These are phyloP conservation scores for Leccinum variicolor DNA, from an alignment of 768 basidiomycete genomes.

Conservation along the genomic window DNA sequence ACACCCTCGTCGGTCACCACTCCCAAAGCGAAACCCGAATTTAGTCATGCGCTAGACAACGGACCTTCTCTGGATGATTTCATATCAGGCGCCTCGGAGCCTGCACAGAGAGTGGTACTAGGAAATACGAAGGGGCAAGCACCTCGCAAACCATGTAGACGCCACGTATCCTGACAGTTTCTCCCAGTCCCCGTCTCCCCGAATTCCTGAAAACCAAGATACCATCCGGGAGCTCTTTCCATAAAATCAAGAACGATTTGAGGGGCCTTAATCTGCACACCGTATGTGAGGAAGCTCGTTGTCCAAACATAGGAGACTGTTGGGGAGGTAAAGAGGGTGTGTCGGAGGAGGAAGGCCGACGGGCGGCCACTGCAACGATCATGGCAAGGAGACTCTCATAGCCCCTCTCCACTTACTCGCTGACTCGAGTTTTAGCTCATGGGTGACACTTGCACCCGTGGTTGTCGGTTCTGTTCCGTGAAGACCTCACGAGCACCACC, in stretches of 20 bases:
- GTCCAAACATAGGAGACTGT: constrained; percentile 99
- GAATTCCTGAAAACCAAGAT: constrained; percentile 88
- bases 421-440: constrained; percentile 61
- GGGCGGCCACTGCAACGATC: constrained; percentile 93
- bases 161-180: neutral
- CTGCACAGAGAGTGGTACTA: constrained; percentile 59
- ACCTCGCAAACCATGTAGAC: neutral
- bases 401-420: neutral
- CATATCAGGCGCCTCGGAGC: constrained; percentile 45
- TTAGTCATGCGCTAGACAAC: constrained; percentile 50
- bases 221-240: constrained; percentile 84
- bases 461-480: constrained; percentile 96
- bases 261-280: constrained; percentile 90
- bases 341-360: constrained; percentile 68
- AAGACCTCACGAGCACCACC: constrained; percentile 88
- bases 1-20: constrained; percentile 37
- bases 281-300: constrained; percentile 97
- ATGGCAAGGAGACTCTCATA: constrained; percentile 59
- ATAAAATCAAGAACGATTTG: constrained; percentile 92
- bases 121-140: constrained; percentile 69
- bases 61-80: constrained; percentile 85
- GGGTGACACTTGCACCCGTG: constrained; percentile 98
- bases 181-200: constrained; percentile 75
- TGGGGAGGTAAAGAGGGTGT: constrained; percentile 84
- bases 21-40: constrained; percentile 37